Evolutionary conservation across 345 rosid genomes (phyloP).

Genomic region (Gossypium herbaceum): DNA sequence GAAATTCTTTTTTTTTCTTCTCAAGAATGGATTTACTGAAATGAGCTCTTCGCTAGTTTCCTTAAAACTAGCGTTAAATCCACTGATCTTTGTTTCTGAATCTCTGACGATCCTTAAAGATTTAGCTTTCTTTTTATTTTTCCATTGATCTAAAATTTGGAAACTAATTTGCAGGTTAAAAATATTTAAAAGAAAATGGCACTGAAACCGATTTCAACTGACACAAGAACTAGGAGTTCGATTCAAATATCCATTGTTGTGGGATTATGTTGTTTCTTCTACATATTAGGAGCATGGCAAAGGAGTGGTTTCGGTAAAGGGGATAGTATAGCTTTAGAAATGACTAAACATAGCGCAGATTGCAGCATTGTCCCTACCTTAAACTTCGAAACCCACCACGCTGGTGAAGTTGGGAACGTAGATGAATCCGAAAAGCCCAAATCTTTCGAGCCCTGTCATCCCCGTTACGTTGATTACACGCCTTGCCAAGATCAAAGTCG

Average conservation of each 20-base stretch:
- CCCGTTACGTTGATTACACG: slow-evolving; percentile 76
- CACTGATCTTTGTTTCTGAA: background rate
- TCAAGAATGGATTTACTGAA: background rate
- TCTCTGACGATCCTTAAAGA: too few species aligned
- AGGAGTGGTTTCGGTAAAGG: slow-evolving; percentile 98
- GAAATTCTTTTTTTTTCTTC: background rate
- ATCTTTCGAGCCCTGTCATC: slow-evolving; percentile 59
- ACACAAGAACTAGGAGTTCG: slow-evolving; percentile 82
- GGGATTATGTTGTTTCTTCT: slow-evolving; percentile 85
- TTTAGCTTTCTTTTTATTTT: background rate
- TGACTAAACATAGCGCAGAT: slow-evolving; percentile 73
- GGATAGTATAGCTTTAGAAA: slow-evolving; percentile 83
- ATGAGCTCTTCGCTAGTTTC: background rate
- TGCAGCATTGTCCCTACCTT: slow-evolving; percentile 71
- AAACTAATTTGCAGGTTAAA: slow-evolving; percentile 28
- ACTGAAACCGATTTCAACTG: slow-evolving; percentile 57
- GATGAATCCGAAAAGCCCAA: slow-evolving; percentile 53
- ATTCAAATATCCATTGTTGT: slow-evolving; percentile 74
- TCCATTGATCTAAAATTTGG: background rate
- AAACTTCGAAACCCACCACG: slow-evolving; percentile 91
- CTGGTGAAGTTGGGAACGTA: slow-evolving; percentile 41
- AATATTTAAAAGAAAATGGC: slow-evolving; percentile 45
- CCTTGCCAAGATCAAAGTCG: slow-evolving; percentile 97
- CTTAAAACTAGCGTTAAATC: background rate
- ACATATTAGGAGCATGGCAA: slow-evolving; percentile 96